Base-by-base conservation (phyloP, 2,329 filamentous ascomycete genomes). In the Colletotrichum lupini region DNA sequence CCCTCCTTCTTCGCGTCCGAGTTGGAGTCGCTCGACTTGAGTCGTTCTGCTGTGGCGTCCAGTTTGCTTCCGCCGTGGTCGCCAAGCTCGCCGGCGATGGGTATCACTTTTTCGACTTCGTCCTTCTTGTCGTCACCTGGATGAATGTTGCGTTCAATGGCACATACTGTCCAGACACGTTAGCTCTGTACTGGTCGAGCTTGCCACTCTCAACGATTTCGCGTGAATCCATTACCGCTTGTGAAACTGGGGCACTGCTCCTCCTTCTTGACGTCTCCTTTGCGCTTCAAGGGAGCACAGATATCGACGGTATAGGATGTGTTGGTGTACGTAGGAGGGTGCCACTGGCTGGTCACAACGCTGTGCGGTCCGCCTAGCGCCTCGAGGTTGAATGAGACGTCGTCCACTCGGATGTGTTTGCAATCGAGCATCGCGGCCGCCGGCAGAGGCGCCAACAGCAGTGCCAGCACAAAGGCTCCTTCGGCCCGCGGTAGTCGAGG, bases 261-360 rank as follows among this genome's bases (percentile, higher is more conserved):
- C 6, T 86, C 82, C 76, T 88, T 87, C 22, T 85, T 83, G 1
- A 86, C 84, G 28, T 88, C 89, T 56, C 89, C 90, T 62, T 87
- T 88, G 80, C 89, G 89, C 81, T 90, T 89, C 76, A 98, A 83
- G 7, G 90, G 86, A 65, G 86, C 83, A 84, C 95, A 97, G 61
- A 97, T 87, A 78, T 97, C 93, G 70, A 97, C 80, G 1, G 94
- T 95, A 82, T 95, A 97, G 56, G 94, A 96, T 30, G 91, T 94
- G 81, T 97, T 97, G 73, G 86, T 87, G 32, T 89, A 85, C 19
- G 86, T 85, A 19, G 85, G 87, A 24, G 87, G 87, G 42, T 87
- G 82, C 75, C 87, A 85, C 76, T 86, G 86, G 78, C 85, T 86
- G 61, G 90, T 90, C 67, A 94, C 87, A 49, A 95, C 91, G 0